Base-by-base conservation (phyloP, 31 red algal species). In the Endocladia muricata region DNA sequence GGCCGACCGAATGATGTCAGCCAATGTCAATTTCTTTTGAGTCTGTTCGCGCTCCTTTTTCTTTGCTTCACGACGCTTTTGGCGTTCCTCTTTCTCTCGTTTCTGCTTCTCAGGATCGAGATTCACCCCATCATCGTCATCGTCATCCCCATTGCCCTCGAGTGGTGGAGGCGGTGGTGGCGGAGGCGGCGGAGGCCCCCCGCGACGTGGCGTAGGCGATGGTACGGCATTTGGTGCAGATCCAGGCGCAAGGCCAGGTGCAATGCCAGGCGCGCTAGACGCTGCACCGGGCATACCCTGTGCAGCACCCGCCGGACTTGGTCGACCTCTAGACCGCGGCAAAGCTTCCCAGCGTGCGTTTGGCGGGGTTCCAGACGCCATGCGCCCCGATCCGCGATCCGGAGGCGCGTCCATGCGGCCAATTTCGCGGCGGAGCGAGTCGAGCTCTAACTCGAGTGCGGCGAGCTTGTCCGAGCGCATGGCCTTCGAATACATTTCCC, bases 51-150 rank as follows among this genome's bases (percentile, higher is more conserved):
- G 30, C 37, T 70, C 61, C 32, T 59, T 68, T 6, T 77, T 76
- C 74, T 88, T 78, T 1, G 38, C 70, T 52, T 88, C 83, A 11
- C 74, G 37, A 39, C 83, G 73, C 65, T 77, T 68, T 41, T 78
- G 73, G 26, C 75, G 36, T 30, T 88, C 83, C 21, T 30, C 33
- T 65, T 88, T 88, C 43, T 88, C 83, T 29, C 61, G 38, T 49
- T 52, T 36, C 37, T 77, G 61, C 30, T 65, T 77, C 65, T 69
- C 83, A n/a, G 61, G 62, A 38, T 78, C 74, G 37, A 70, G 58
- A 25, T 68, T 38, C 36, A 41, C 74, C 35, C 79, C 74, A 33
- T 79, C 63, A 1, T 69, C 73, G 21, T 47, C 61, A 13, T 68
- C 73, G 44, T 56, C 79, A 61, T 30, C 35, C 6, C 33, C 67